Conservation (phyloP, 2,329 filamentous ascomycete genomes). For the Aspergillus fructus region DNA sequence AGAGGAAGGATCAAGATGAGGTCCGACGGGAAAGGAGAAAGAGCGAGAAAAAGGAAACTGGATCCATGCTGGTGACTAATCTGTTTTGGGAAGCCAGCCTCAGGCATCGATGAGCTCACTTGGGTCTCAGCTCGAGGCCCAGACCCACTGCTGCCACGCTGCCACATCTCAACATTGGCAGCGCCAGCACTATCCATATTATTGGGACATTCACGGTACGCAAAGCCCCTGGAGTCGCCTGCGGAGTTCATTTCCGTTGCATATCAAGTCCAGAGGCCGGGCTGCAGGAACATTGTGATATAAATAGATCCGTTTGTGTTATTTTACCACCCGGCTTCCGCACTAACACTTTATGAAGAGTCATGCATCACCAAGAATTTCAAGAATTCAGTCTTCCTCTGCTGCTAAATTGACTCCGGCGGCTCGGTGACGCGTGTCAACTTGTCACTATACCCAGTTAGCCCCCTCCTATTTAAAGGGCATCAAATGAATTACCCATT, state of each 20-base stretch:
- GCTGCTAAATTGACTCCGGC: slow-evolving; percentile 2
- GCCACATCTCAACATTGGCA: not conserved
- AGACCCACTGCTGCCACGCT: not conserved
- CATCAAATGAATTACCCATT: slow-evolving; percentile 6
- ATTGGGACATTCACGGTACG: not conserved
- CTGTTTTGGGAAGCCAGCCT: not conserved
- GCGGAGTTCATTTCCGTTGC: not conserved
- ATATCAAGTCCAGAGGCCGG: too few species aligned
- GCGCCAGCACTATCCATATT: not conserved
- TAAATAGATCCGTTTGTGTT: too few species aligned
- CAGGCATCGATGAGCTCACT: slow-evolving; percentile 4
- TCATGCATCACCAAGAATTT: too few species aligned
- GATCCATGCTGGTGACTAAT: slow-evolving; percentile 11
- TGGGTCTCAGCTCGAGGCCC: not conserved
- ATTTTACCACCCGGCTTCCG: too few species aligned
- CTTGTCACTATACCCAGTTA: slow-evolving; percentile 7
- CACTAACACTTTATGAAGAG: too few species aligned
- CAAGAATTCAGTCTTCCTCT: not conserved
- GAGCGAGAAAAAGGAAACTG: slow-evolving; percentile 24
- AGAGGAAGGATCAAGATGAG: slow-evolving; percentile 23
- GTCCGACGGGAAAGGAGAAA: slow-evolving; percentile 23
- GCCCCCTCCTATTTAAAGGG: not conserved
- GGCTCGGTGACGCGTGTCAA: slow-evolving; percentile 12
- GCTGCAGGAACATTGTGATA: too few species aligned
- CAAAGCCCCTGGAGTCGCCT: not conserved